Percentiles rank a stretch among this genome's conserved stretches.
phyloP scores from a whole-genome alignment of 2,329 filamentous ascomycete genomes.

The Cladophialophora exuberans region DNA sequence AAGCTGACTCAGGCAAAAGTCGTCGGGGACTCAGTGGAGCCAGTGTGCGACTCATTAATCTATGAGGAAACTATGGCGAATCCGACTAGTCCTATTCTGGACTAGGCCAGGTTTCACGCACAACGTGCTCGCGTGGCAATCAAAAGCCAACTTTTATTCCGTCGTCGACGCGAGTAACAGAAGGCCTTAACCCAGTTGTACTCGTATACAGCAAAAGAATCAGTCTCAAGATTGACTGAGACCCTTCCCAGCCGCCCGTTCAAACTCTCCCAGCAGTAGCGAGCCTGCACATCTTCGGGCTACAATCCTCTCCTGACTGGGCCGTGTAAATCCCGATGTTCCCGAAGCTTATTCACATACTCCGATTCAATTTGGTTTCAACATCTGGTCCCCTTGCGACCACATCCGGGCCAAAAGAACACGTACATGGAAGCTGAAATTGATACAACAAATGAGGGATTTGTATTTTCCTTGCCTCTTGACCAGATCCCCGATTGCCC shows the following conservation, averaged over 20 bases:
- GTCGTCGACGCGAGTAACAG: too few relatives aligned
- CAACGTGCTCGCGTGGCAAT: too few relatives aligned
- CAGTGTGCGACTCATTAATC: neutral
- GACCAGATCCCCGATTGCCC: conserved; percentile 10
- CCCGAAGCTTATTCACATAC: conserved; percentile 6
- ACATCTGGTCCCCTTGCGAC: neutral
- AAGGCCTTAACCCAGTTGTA: too few relatives aligned
- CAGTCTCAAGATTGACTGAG: too few relatives aligned
- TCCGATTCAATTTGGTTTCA: neutral
- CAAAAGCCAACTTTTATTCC: too few relatives aligned
- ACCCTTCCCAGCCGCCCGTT: too few relatives aligned
- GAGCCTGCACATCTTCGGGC: too few relatives aligned
- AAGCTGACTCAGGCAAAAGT: conserved; percentile 10
- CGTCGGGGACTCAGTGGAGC: conserved; percentile 9
- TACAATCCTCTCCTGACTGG: too few relatives aligned
- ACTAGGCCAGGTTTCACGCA: too few relatives aligned
- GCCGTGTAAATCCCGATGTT: conserved; percentile 11
- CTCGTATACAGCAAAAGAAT: too few relatives aligned
- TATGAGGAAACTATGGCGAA: conserved; percentile 13
- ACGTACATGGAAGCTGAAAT: neutral
- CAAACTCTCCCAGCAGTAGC: too few relatives aligned
- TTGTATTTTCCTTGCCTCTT: neutral
- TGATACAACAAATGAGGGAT: too few relatives aligned
- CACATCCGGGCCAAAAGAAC: neutral
- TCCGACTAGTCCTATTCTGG: neutral